Percentiles rank a stretch among this genome's conserved stretches.
Evolutionary conservation across 371 early-diverging fungal genomes (phyloP).

Genomic region (Syncephalastrum racemosum): DNA sequence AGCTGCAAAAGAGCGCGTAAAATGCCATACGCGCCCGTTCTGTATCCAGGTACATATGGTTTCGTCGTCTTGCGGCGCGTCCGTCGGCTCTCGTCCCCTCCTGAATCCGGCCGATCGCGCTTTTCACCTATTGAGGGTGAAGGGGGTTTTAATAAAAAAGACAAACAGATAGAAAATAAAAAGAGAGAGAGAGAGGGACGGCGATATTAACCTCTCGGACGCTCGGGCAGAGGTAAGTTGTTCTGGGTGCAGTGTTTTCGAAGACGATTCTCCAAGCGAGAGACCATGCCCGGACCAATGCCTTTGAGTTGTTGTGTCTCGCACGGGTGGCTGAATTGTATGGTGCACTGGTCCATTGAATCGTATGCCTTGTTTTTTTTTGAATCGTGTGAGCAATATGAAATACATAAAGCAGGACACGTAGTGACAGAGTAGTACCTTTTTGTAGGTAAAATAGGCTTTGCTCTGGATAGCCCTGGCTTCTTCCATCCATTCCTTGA

Average conservation of each 20-base stretch:
- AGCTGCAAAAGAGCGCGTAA: conserved; percentile 70
- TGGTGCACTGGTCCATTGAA: conserved; percentile 60
- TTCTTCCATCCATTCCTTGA: conserved; percentile 61
- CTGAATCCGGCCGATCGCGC: too few relatives aligned
- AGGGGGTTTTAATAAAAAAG: too few relatives aligned
- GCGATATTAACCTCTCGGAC: conserved; percentile 5
- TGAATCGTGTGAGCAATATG: not conserved
- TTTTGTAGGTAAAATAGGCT: conserved; percentile 54
- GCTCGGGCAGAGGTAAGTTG: conserved; percentile 49
- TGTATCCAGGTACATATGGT: conserved; percentile 78
- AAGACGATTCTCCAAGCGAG: conserved; percentile 59
- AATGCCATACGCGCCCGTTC: conserved; percentile 86
- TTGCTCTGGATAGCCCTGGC: conserved; percentile 37
- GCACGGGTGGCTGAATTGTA: conserved; percentile 48
- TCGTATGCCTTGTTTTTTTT: conserved; percentile 60
- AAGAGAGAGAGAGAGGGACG: too few relatives aligned
- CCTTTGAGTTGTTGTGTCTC: conserved; percentile 59
- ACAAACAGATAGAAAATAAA: too few relatives aligned
- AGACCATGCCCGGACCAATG: conserved; percentile 63
- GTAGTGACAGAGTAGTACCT: conserved; percentile 30
- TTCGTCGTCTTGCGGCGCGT: conserved; percentile 17
- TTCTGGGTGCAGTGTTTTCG: conserved; percentile 54
- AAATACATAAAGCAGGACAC: not conserved
- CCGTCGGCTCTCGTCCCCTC: conserved; percentile 9
- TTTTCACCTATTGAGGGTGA: too few relatives aligned